Evolutionary conservation across 2,329 filamentous ascomycete genomes (phyloP).

Genomic region (Decorospora gaudefroyi): DNA sequence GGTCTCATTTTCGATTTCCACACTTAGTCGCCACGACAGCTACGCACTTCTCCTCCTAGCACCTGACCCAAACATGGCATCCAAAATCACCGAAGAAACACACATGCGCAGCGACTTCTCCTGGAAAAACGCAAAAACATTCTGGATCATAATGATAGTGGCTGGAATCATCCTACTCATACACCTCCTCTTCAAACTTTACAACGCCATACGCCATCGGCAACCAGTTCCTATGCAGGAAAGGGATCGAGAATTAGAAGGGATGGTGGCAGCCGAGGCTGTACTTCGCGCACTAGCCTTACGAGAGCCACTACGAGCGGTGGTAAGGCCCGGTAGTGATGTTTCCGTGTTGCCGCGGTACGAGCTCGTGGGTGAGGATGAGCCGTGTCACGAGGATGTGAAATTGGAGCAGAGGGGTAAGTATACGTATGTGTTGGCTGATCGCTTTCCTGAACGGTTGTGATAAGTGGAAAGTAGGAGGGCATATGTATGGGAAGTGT

Average conservation of each 20-base stretch:
- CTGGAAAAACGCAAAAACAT: background rate
- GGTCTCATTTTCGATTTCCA: too few relatives aligned
- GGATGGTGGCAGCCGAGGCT: too few relatives aligned
- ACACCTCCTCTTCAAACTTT: background rate
- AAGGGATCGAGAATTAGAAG: too few relatives aligned
- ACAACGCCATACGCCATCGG: background rate
- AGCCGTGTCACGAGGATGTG: background rate
- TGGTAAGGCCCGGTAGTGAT: slow-evolving; percentile 1
- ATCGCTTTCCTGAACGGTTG: background rate
- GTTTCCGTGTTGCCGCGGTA: slow-evolving; percentile 5
- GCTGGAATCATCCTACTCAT: background rate
- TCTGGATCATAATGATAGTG: slow-evolving; percentile 4
- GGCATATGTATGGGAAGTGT: too few relatives aligned
- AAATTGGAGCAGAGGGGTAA: slow-evolving; percentile 6
- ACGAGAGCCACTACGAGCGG: background rate
- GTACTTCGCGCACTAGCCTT: too few relatives aligned
- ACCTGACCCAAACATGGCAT: background rate
- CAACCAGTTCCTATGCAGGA: too few relatives aligned
- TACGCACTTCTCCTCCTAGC: background rate
- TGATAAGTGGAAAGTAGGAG: too few relatives aligned
- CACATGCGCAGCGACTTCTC: slow-evolving; percentile 2
- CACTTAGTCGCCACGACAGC: too few relatives aligned
- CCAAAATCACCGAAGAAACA: background rate
- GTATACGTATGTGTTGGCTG: slow-evolving; percentile 7
- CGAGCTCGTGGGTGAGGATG: slow-evolving; percentile 1